phyloP scores from a whole-genome alignment of 2,329 filamentous ascomycete genomes.

The Arachnopeziza araneosa region DNA sequence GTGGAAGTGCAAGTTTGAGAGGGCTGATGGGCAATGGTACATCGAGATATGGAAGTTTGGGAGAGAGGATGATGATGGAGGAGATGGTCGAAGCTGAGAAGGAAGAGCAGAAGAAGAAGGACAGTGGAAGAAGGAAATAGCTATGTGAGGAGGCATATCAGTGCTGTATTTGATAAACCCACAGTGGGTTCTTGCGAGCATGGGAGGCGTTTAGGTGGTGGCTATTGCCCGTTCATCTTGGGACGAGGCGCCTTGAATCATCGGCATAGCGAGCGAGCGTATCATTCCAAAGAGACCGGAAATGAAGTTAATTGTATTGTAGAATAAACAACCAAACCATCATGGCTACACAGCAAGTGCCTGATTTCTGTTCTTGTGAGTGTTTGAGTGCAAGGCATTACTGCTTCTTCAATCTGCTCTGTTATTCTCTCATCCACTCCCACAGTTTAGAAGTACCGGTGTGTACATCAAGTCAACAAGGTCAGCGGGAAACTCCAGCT shows the following conservation, averaged over 20 bases:
- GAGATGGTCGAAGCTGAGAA: conserved; percentile 18
- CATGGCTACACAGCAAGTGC: too few species aligned
- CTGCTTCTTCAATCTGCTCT: too few species aligned
- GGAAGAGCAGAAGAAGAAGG: neutral
- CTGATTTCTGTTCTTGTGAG: too few species aligned
- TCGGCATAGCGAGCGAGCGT: neutral
- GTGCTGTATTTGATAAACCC: neutral
- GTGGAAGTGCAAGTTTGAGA: conserved; percentile 13
- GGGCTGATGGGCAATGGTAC: conserved; percentile 17
- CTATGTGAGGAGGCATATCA: neutral
- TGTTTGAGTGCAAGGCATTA: too few species aligned
- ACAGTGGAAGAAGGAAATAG: neutral
- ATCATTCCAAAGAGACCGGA: neutral
- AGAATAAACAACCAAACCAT: neutral
- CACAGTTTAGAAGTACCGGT: too few species aligned
- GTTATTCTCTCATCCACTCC: too few species aligned
- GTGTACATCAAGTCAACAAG: too few species aligned
- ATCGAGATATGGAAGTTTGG: conserved; percentile 23
- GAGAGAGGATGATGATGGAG: conserved; percentile 29
- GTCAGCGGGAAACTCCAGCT: too few species aligned
- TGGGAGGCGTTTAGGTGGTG: neutral
- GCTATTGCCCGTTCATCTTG: neutral
- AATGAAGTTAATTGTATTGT: neutral
- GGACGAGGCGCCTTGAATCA: neutral
- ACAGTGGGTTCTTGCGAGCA: neutral